Percentiles rank a stretch among this genome's conserved stretches.
Conservation (phyloP, 495 filamentous ascomycete species). For the Hypoxylon intermedium region DNA sequence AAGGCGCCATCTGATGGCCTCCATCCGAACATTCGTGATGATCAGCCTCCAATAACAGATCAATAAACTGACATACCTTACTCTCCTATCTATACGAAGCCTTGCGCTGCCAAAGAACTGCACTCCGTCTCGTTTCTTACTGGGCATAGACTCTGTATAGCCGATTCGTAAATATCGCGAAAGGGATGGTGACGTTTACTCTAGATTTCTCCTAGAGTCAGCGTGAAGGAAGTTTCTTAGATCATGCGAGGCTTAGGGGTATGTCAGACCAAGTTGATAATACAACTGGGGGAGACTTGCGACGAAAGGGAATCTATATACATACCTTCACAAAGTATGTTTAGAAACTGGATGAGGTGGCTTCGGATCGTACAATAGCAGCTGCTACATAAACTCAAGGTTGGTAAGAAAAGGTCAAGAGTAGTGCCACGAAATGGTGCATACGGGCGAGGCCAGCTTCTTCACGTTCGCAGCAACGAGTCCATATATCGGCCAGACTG, state of each 20-base stretch:
- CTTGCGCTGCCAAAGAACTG: slow-evolving; percentile 16
- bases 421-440: slow-evolving; percentile 35
- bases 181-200: not conserved
- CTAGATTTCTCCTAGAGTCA: slow-evolving; percentile 11
- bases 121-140: slow-evolving; percentile 14
- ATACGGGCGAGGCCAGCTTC: slow-evolving; percentile 30
- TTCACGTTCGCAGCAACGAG: slow-evolving; percentile 29
- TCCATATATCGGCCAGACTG: slow-evolving; percentile 43
- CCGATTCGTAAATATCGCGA: slow-evolving; percentile 11
- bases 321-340: slow-evolving; percentile 28
- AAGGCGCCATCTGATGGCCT: slow-evolving; percentile 11
- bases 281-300: slow-evolving; percentile 8
- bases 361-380: slow-evolving; percentile 36
- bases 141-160: slow-evolving; percentile 13
- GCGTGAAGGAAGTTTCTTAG: slow-evolving; percentile 4
- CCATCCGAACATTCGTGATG: slow-evolving; percentile 13
- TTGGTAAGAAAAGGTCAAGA: slow-evolving; percentile 31
- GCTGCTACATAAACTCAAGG: slow-evolving; percentile 26
- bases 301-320: slow-evolving; percentile 40
- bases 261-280: slow-evolving; percentile 10
- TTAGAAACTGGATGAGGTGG: slow-evolving; percentile 25
- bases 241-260: slow-evolving; percentile 14
- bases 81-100: slow-evolving; percentile 22
- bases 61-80: slow-evolving; percentile 29
- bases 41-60: slow-evolving; percentile 31